These are phyloP conservation scores for Malassezia caprae DNA, from an alignment of 1,284 basidiomycete species.

Conservation along the genomic window DNA sequence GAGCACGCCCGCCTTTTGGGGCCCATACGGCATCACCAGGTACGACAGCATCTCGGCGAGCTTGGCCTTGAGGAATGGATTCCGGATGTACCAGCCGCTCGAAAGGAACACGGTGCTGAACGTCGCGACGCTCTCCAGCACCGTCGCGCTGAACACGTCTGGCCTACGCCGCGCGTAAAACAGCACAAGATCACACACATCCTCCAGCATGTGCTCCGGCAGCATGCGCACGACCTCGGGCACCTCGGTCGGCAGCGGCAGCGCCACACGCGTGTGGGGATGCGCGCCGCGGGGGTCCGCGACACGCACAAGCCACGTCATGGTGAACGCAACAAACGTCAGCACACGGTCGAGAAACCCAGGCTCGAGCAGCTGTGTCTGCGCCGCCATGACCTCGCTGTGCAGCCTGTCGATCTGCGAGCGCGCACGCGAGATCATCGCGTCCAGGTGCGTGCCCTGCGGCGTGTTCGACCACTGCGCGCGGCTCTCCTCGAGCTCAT, in stretches of 20 bases:
- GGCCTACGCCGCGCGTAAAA: slow-evolving; percentile 64
- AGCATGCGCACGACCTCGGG: slow-evolving; percentile 75
- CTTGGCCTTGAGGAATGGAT: slow-evolving; percentile 96
- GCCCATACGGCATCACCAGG: slow-evolving; percentile 66
- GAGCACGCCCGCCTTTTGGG: slow-evolving; percentile 67
- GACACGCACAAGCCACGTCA: slow-evolving; percentile 84
- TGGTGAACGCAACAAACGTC: slow-evolving; percentile 76
- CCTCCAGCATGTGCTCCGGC: slow-evolving; percentile 89
- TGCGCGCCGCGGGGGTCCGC: slow-evolving; percentile 76
- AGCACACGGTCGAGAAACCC: slow-evolving; percentile 70
- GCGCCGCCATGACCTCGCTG: slow-evolving; percentile 61
- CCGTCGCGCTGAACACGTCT: slow-evolving; percentile 66
- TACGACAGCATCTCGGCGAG: slow-evolving; percentile 82
- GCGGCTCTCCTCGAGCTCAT: slow-evolving; percentile 59
- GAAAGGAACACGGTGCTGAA: slow-evolving; percentile 86
- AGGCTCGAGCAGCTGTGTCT: slow-evolving; percentile 76
- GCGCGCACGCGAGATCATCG: slow-evolving; percentile 38
- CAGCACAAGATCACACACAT: slow-evolving; percentile 78
- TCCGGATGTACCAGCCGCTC: slow-evolving; percentile 94
- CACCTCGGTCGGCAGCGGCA: slow-evolving; percentile 71
- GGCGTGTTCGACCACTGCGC: slow-evolving; percentile 30
- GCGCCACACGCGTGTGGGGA: slow-evolving; percentile 51
- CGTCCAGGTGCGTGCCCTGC: slow-evolving; percentile 42
- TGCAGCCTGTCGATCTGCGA: slow-evolving; percentile 46
- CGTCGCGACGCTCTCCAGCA: slow-evolving; percentile 68